Evolutionary conservation across 2,329 filamentous ascomycete genomes (phyloP).

Genomic region (Nothophaeocryptopus gaeumannii): DNA sequence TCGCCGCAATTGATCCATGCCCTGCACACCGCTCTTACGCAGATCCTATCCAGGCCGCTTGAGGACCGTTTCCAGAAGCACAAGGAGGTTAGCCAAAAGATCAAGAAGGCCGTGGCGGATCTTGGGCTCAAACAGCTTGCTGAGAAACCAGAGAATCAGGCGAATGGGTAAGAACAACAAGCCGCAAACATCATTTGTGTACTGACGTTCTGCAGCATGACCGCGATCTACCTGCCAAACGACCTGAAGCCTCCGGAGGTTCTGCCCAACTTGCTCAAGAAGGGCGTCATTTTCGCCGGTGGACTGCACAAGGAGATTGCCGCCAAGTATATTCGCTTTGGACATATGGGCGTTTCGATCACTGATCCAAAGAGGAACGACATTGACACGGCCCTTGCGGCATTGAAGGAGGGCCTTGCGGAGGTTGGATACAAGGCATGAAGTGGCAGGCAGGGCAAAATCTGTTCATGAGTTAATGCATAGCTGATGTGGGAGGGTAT

Average conservation of each 20-base stretch:
- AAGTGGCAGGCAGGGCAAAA: slow-evolving; percentile 1
- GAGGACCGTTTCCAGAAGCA: slow-evolving; percentile 81
- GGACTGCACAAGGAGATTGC: slow-evolving; percentile 96
- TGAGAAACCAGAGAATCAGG: slow-evolving; percentile 80
- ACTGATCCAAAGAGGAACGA: slow-evolving; percentile 76
- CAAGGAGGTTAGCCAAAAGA: slow-evolving; percentile 71
- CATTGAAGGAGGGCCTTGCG: slow-evolving; percentile 68
- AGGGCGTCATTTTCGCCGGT: slow-evolving; percentile 89
- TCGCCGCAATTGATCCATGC: slow-evolving; percentile 92
- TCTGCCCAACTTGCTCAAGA: slow-evolving; percentile 78
- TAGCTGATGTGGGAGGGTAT: no score
- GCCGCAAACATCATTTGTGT: no score
- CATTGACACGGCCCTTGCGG: slow-evolving; percentile 77
- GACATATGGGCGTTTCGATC: slow-evolving; percentile 95
- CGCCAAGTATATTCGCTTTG: slow-evolving; percentile 88
- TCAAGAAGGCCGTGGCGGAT: slow-evolving; percentile 78
- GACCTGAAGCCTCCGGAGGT: slow-evolving; percentile 76
- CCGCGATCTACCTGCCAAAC: slow-evolving; percentile 91
- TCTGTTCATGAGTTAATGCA: no score
- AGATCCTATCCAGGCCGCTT: slow-evolving; percentile 79
- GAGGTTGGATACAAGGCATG: slow-evolving; percentile 66
- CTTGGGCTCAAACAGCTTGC: slow-evolving; percentile 87
- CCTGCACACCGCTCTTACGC: slow-evolving; percentile 80
- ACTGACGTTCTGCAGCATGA: no score
- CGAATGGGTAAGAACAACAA: slow-evolving; percentile 59